Base-by-base conservation (phyloP, 75 land plant species). In the Picea glauca region DNA sequence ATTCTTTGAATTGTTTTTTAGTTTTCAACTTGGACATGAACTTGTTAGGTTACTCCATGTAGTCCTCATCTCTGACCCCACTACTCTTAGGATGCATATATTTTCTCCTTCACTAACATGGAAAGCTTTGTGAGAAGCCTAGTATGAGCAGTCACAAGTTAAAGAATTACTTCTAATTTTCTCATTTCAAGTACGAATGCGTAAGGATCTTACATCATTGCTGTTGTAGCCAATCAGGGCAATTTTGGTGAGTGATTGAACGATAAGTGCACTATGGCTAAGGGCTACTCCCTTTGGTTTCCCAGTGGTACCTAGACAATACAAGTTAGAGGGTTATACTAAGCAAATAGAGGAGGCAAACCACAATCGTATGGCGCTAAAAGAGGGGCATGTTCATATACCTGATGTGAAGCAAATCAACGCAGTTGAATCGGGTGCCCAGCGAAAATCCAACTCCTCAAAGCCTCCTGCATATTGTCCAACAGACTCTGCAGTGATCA, bases 371-470 rank as follows among this genome's bases (percentile, higher is more conserved):
- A 35, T 35, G 38, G 3, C 38, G 3, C 38, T 35, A 35, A 35
- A 35, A 35, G 38, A 35, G 38, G 38, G 38, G 38, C 50, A 46
- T 46, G 50, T 46, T 46, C 0, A 20, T 20, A 50, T 73, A 93
- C 96, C 99, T 85, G 97, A 96, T 65, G 99, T 96, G 84, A 96
- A 96, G 86, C 99, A 96, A 85, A 96, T 92, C 9, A 96, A 75
- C 40, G 89, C 99, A 78, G 81, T 81, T 4, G 78, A 83, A 46
- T 91, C 84, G 26, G 91, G 93, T 74, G 96, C 88, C 84, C 84
- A 90, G 9, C 31, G 58, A 66, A 88, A 88, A 11, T 84, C 81
- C 2, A 80, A 57, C 31, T 43, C 40, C 33, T 70, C 11, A 58
- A 32, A 46, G 2, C 72, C 62, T 74, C 75, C 31, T 77, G 76